These are phyloP conservation scores for Candida coleopterorum DNA, from an alignment of 805 yeast genomes.

Conservation along the genomic window DNA sequence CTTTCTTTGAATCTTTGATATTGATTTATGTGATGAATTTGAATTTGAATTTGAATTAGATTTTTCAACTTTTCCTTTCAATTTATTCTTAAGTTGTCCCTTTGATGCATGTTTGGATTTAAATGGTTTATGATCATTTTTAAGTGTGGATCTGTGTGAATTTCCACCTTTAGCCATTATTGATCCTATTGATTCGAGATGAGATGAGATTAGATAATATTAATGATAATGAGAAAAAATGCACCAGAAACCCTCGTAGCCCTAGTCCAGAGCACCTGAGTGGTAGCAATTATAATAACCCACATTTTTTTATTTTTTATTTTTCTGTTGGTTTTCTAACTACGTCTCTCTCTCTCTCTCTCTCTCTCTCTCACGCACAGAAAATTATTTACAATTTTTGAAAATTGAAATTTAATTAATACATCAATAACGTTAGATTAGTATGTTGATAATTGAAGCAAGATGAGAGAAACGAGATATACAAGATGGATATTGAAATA, in stretches of 20 bases:
- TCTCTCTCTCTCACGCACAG: neutral
- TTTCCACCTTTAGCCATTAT: conserved; percentile 44
- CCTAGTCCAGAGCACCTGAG: neutral
- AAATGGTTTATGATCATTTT: conserved; percentile 83
- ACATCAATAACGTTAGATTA: conserved; percentile 4
- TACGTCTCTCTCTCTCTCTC: neutral
- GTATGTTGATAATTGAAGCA: neutral
- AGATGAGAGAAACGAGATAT: too few species aligned
- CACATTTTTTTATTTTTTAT: neutral
- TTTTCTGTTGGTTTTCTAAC: neutral
- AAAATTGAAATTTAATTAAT: neutral
- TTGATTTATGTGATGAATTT: conserved; percentile 34
- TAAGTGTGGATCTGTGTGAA: conserved; percentile 79
- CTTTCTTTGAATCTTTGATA: conserved; percentile 60
- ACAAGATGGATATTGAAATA: neutral
- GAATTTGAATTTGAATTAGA: conserved; percentile 29
- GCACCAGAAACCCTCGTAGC: neutral
- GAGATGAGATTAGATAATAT: conserved; percentile 5
- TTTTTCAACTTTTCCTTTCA: conserved; percentile 86
- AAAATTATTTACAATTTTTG: neutral
- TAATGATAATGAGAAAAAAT: neutral
- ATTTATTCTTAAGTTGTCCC: conserved; percentile 73
- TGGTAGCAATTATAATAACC: neutral
- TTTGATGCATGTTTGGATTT: conserved; percentile 90
- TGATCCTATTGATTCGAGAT: neutral